A percentile compares a stretch with the other conserved stretches of the same genome.
Evolutionary conservation across 1,139 yeast species (phyloP).

Genomic region (Diutina pseudorugosa): DNA sequence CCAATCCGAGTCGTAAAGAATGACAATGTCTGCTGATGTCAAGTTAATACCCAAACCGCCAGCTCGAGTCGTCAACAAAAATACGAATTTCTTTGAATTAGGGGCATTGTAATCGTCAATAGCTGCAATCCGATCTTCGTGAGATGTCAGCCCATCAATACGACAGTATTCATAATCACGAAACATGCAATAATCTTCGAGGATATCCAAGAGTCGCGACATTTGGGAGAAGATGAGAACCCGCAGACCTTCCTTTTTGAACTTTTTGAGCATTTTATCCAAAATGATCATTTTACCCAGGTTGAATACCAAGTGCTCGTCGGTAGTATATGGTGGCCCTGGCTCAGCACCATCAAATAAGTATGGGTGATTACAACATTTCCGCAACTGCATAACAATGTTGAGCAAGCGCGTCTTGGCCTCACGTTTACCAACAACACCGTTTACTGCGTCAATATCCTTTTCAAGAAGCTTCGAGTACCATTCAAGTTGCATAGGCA

Average conservation of each 20-base stretch:
- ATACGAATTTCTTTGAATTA: conserved; percentile 54
- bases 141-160: conserved; percentile 76
- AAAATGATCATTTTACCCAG: conserved; percentile 63
- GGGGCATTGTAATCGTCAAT: conserved; percentile 71
- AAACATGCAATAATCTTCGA: conserved; percentile 67
- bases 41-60: conserved; percentile 82
- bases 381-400: conserved; percentile 74
- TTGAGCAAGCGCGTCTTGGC: conserved; percentile 63
- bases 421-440: conserved; percentile 65
- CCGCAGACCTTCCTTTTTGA: conserved; percentile 57
- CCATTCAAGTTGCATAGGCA: conserved; percentile 69
- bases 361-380: conserved; percentile 78
- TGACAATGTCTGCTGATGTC: conserved; percentile 65
- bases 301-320: conserved; percentile 65
- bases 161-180: conserved; percentile 60
- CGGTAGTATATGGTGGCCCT: conserved; percentile 78
- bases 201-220: conserved; percentile 69
- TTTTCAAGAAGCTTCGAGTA: conserved; percentile 65
- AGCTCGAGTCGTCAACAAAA: conserved; percentile 67
- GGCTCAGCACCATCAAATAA: conserved; percentile 81
- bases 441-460: conserved; percentile 76
- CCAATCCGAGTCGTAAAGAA: conserved; percentile 73
- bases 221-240: conserved; percentile 72
- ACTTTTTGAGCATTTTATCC: conserved; percentile 52
- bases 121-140: conserved; percentile 60